These are phyloP conservation scores for Albizia julibrissin DNA, from an alignment of 306 rosid species.

Conservation along the genomic window DNA sequence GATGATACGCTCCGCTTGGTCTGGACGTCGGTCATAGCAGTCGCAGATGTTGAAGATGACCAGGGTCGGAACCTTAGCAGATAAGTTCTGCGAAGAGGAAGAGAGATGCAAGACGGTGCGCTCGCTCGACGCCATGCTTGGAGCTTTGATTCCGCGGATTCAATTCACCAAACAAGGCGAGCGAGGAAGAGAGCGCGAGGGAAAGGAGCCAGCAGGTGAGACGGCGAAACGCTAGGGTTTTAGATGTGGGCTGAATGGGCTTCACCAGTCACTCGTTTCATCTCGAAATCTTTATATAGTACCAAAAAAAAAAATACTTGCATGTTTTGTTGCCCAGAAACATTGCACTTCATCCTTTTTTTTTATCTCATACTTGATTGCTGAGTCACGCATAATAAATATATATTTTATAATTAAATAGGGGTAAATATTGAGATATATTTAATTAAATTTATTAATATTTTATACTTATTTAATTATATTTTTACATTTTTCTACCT, in stretches of 20 bases:
- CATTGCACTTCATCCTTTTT: too few relatives aligned
- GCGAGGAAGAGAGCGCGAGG: conserved; percentile 9
- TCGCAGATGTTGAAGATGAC: conserved; percentile 84
- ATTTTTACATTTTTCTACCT: too few relatives aligned
- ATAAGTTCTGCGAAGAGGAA: conserved; percentile 45
- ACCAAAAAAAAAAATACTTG: background rate
- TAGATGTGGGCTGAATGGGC: conserved; percentile 22
- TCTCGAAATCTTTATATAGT: background rate
- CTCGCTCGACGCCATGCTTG: conserved; percentile 65
- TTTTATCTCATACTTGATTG: too few relatives aligned
- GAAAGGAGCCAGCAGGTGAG: background rate
- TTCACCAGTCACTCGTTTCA: background rate
- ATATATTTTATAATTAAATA: too few relatives aligned
- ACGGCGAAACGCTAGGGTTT: conserved; percentile 10
- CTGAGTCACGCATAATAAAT: too few relatives aligned
- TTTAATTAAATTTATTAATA: too few relatives aligned
- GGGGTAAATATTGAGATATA: too few relatives aligned
- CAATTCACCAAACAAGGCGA: conserved; percentile 20
- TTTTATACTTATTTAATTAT: too few relatives aligned
- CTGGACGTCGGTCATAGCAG: conserved; percentile 79
- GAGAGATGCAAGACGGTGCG: conserved; percentile 64
- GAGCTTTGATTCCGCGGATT: conserved; percentile 23
- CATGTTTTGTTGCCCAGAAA: background rate
- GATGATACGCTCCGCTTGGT: conserved; percentile 78
- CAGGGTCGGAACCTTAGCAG: conserved; percentile 67